Conservation (phyloP, 23 red algal genomes). For the Cyanidioschyzon merolae region DNA sequence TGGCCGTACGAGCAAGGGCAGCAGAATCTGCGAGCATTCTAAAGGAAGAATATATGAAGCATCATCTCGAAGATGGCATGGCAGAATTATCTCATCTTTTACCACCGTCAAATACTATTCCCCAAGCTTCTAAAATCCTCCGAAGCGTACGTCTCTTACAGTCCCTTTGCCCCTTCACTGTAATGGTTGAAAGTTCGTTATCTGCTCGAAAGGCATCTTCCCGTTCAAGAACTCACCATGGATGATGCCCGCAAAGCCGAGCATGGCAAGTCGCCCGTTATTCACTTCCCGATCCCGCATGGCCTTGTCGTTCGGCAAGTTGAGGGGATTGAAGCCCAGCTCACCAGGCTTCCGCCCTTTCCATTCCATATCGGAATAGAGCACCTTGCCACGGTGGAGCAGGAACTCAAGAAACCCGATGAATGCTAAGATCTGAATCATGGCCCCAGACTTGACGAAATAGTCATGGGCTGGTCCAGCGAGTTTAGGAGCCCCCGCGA, state of each 20-base stretch:
- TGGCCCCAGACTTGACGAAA: constrained; percentile 60
- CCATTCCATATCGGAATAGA: constrained; percentile 5
- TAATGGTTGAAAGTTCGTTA: constrained; percentile 8
- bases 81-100: neutral
- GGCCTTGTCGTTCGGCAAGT: constrained; percentile 18
- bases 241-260: constrained; percentile 12
- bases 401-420: constrained; percentile 65
- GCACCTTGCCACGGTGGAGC: neutral
- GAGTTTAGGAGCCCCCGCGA: neutral
- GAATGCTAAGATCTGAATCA: constrained; percentile 68
- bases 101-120: neutral
- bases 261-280: constrained; percentile 8
- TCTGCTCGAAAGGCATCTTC: constrained; percentile 12
- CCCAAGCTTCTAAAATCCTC: too few relatives aligned
- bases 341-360: constrained; percentile 9
- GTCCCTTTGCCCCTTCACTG: neutral
- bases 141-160: neutral
- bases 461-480: constrained; percentile 44
- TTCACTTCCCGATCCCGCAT: constrained; percentile 8
- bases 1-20: too few relatives aligned
- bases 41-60: too few relatives aligned
- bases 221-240: constrained; percentile 15
- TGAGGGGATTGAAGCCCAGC: constrained; percentile 11
- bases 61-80: too few relatives aligned
- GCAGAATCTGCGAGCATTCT: too few relatives aligned